phyloP scores from a whole-genome alignment of 345 rosid genomes.

The Erysimum cheiranthoides region DNA sequence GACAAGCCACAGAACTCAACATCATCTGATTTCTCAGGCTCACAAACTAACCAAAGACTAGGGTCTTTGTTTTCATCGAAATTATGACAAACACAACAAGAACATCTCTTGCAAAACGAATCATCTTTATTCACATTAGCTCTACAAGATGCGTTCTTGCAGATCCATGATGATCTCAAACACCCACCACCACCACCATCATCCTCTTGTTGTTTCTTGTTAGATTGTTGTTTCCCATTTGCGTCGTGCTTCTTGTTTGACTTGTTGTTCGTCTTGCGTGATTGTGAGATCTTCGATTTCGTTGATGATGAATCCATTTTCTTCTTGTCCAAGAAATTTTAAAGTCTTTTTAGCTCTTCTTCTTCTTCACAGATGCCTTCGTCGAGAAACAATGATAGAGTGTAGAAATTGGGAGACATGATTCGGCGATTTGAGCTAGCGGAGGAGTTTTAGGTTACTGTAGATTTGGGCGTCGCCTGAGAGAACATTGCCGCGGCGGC shows the following conservation, averaged over 20 bases:
- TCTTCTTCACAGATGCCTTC: conserved; percentile 1
- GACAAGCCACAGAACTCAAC: conserved; percentile 83
- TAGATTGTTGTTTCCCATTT: conserved; percentile 30
- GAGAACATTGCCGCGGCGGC: conserved; percentile 37
- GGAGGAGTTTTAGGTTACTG: background rate
- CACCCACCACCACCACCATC: conserved; percentile 38
- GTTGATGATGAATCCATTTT: conserved; percentile 57
- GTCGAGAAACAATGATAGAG: background rate
- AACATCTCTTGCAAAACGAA: conserved; percentile 93
- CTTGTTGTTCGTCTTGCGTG: conserved; percentile 52
- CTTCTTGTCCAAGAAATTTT: conserved; percentile 6
- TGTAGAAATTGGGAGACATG: background rate
- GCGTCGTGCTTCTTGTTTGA: conserved; percentile 66
- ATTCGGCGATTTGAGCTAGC: background rate
- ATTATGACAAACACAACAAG: conserved; percentile 90
- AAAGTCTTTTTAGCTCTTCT: conserved; percentile 20
- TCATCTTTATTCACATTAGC: conserved; percentile 63
- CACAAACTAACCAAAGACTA: conserved; percentile 51
- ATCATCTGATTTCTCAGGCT: conserved; percentile 39
- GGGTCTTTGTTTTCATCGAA: conserved; percentile 81
- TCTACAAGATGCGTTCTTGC: conserved; percentile 51
- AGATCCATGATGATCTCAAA: conserved; percentile 70
- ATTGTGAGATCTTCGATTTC: conserved; percentile 72
- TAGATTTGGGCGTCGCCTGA: conserved; percentile 33
- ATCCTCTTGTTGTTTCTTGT: conserved; percentile 15